Evolutionary conservation across 768 basidiomycete species (phyloP).

Genomic region (Lactarius vividus): DNA sequence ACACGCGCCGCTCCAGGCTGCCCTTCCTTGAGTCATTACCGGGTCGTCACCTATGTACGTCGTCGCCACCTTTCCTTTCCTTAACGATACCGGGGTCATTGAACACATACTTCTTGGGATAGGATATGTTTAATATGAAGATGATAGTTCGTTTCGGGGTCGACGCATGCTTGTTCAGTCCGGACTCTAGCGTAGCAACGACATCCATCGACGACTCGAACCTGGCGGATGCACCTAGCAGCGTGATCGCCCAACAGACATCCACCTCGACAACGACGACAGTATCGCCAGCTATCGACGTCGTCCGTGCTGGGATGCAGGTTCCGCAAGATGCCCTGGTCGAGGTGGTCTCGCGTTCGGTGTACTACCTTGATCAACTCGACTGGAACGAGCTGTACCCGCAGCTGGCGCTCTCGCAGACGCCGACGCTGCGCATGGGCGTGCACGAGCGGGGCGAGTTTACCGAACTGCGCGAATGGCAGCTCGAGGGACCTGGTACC

Average conservation of each 20-base stretch:
- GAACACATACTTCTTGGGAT: neutral
- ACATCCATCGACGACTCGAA: constrained; percentile 23
- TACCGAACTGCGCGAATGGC: constrained; percentile 45
- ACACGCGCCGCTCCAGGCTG: constrained; percentile 49
- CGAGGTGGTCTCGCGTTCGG: constrained; percentile 37
- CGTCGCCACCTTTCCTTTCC: neutral
- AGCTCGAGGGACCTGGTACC: constrained; percentile 27
- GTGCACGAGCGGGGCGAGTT: constrained; percentile 57
- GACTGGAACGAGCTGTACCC: constrained; percentile 64
- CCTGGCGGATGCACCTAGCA: constrained; percentile 27
- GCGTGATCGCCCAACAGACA: constrained; percentile 21
- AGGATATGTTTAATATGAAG: constrained; percentile 59
- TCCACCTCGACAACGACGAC: neutral
- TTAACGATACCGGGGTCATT: neutral
- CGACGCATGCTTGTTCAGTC: constrained; percentile 37
- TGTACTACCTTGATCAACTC: constrained; percentile 30
- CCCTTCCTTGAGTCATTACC: constrained; percentile 55
- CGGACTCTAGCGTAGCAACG: neutral
- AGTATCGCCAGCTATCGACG: neutral
- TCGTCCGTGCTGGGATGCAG: constrained; percentile 21
- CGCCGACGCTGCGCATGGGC: constrained; percentile 56
- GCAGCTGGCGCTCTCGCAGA: constrained; percentile 70
- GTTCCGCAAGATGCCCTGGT: constrained; percentile 29
- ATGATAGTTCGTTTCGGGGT: constrained; percentile 59
- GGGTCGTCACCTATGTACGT: constrained; percentile 62